Conservation (phyloP, 371 early-diverging fungal genomes). For the Batkoa obscura region DNA sequence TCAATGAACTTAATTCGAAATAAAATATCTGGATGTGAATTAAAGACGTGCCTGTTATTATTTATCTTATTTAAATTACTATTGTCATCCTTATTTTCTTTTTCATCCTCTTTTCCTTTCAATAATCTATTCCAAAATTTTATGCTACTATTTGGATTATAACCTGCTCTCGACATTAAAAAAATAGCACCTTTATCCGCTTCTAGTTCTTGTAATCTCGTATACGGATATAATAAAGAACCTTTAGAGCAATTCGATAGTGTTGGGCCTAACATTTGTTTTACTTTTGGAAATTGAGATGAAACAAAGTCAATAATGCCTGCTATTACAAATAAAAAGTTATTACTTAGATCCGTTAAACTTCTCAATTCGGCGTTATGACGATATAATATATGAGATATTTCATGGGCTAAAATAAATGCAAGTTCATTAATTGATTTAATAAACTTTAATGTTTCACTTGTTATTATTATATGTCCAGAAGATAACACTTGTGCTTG, state of each 20-base stretch:
- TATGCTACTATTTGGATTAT: background rate
- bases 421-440: background rate
- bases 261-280: background rate
- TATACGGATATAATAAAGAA: background rate
- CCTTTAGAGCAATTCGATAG: background rate
- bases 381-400: background rate
- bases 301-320: background rate
- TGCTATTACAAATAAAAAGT: too few species aligned
- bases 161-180: background rate
- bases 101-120: too few species aligned
- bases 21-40: too few species aligned
- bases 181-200: background rate
- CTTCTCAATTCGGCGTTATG: background rate
- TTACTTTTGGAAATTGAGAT: background rate
- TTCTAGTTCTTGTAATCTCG: background rate
- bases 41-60: too few species aligned
- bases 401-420: slow-evolving; percentile 1
- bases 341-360: background rate
- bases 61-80: too few species aligned
- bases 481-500: background rate
- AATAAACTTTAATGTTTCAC: background rate
- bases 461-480: background rate
- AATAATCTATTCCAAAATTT: background rate
- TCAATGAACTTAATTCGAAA: too few species aligned
- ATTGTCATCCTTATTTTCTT: too few species aligned